Evolutionary conservation across 345 rosid species (phyloP).

Genomic region (Erucastrum elatum): DNA sequence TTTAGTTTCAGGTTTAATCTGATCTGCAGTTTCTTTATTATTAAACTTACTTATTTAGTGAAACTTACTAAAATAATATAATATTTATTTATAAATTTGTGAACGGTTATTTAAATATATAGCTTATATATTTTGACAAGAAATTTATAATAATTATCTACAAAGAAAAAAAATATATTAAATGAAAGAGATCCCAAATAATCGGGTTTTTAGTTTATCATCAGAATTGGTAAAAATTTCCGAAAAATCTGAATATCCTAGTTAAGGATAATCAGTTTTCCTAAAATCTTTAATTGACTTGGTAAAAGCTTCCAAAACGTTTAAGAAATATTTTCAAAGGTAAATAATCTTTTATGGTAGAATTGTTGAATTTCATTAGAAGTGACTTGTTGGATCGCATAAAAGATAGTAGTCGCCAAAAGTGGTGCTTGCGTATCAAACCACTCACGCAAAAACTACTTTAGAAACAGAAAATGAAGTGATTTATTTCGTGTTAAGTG

Average conservation of each 20-base stretch:
- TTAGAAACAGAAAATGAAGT: not conserved
- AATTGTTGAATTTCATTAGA: not conserved
- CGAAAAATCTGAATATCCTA: not conserved
- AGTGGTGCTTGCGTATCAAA: conserved; percentile 14
- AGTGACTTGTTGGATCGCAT: not conserved
- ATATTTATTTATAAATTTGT: not conserved
- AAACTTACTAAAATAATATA: not conserved
- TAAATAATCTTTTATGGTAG: not conserved
- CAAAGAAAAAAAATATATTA: not conserved
- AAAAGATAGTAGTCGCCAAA: not conserved
- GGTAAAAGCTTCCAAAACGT: not conserved
- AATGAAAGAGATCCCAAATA: not conserved
- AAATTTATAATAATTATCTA: not conserved
- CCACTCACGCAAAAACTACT: not conserved
- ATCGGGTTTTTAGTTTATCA: not conserved
- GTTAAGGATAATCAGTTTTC: not conserved
- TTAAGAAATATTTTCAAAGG: not conserved
- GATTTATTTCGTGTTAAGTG: not conserved
- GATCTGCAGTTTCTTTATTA: no score
- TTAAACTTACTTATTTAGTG: not conserved
- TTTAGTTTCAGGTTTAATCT: not conserved
- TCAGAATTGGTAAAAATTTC: not conserved
- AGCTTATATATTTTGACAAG: not conserved
- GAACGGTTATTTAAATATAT: not conserved
- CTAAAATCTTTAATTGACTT: not conserved